phyloP scores from a whole-genome alignment of 345 rosid species.

The Melaleuca quinquenervia region DNA sequence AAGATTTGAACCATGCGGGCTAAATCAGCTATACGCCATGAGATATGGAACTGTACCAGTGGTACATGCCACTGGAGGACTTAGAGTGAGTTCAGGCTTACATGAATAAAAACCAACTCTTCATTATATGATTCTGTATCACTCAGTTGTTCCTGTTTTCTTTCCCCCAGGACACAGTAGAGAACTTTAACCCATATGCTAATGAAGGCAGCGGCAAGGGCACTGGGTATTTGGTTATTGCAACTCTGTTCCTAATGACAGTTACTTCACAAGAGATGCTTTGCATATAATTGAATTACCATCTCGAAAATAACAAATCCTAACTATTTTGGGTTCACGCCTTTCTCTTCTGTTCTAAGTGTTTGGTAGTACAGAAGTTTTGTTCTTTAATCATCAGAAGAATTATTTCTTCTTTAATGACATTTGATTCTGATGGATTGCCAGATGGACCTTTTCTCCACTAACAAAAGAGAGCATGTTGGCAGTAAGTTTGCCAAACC shows the following conservation, averaged over 20 bases:
- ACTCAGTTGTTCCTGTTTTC: not conserved
- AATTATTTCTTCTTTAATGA: not conserved
- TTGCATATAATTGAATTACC: not conserved
- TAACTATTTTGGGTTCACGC: not conserved
- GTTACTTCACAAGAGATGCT: not conserved
- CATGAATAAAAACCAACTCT: not conserved
- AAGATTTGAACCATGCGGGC: conserved; percentile 93
- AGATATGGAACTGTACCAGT: conserved; percentile 93
- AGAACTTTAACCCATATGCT: conserved; percentile 69
- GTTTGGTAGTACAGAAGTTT: not conserved
- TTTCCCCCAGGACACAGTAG: conserved; percentile 68
- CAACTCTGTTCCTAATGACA: not conserved
- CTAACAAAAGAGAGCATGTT: conserved; percentile 68
- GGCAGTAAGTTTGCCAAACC: conserved; percentile 27
- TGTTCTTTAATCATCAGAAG: not conserved
- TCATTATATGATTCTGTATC: not conserved
- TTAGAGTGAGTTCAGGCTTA: conserved; percentile 45
- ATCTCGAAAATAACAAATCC: not conserved
- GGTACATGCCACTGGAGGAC: conserved; percentile 93
- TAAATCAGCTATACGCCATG: conserved; percentile 95
- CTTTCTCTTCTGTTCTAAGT: not conserved
- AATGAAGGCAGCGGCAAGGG: conserved; percentile 60
- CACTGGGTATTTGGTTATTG: conserved; percentile 55
- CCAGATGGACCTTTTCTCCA: conserved; percentile 89
- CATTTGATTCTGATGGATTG: not conserved